A percentile compares a stretch with the other conserved stretches of the same genome.
These are phyloP conservation scores for Tranzscheliella williamsii DNA, from an alignment of 1,284 basidiomycete species.

Conservation along the genomic window DNA sequence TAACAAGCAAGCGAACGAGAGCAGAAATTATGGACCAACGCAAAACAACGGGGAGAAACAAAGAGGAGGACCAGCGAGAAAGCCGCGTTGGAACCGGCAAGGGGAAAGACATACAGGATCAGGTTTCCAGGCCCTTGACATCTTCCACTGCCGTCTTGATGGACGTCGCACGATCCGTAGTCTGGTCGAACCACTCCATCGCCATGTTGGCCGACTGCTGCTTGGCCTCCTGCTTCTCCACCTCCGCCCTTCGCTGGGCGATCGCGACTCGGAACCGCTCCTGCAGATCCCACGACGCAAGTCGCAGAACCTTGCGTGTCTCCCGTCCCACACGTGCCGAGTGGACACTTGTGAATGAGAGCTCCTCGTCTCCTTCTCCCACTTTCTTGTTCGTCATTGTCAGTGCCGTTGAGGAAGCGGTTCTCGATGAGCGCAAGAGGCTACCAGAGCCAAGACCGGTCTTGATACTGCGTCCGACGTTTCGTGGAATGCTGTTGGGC, in stretches of 20 bases:
- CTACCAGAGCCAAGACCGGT: slow-evolving; percentile 29
- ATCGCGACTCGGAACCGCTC: slow-evolving; percentile 81
- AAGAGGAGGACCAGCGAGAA: no score
- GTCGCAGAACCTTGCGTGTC: slow-evolving; percentile 87
- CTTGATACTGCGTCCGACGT: slow-evolving; percentile 62
- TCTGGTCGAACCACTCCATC: slow-evolving; percentile 45
- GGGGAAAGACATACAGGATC: background rate
- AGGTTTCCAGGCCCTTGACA: slow-evolving; percentile 27
- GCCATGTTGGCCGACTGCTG: slow-evolving; percentile 46
- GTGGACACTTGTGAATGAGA: slow-evolving; percentile 71
- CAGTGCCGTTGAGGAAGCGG: slow-evolving; percentile 1
- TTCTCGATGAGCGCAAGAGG: slow-evolving; percentile 5
- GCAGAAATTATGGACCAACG: no score
- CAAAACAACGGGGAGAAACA: no score
- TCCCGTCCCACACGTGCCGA: slow-evolving; percentile 77
- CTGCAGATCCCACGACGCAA: slow-evolving; percentile 88
- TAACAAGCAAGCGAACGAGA: no score
- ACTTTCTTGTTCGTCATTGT: background rate
- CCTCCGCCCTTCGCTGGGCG: slow-evolving; percentile 70
- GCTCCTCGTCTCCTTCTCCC: slow-evolving; percentile 4
- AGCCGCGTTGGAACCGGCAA: no score
- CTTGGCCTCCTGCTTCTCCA: slow-evolving; percentile 49
- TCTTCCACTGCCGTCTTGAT: slow-evolving; percentile 14
- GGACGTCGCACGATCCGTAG: slow-evolving; percentile 15
- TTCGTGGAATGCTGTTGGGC: slow-evolving; percentile 86